Percentiles rank a stretch among this genome's conserved stretches.
Evolutionary conservation across 1,284 basidiomycete genomes (phyloP).

Genomic region (Afroboletus lepidellus): DNA sequence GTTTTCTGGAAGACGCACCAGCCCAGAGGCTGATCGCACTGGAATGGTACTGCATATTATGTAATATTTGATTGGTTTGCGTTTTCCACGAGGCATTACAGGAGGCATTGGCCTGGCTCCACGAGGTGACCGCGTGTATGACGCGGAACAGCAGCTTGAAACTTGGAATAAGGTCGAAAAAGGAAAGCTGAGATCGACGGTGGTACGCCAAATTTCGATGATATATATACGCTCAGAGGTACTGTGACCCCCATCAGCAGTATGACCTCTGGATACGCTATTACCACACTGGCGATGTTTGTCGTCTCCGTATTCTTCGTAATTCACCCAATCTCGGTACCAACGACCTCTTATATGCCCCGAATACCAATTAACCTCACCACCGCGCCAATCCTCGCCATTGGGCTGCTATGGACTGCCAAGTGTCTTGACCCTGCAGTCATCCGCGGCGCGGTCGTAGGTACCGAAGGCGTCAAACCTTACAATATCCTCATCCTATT

Average conservation of each 20-base stretch:
- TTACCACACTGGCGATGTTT: conserved; percentile 72
- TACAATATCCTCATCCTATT: conserved; percentile 72
- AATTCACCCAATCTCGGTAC: conserved; percentile 60
- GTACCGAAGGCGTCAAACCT: conserved; percentile 76
- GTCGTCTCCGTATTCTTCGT: conserved; percentile 72
- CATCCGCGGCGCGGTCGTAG: conserved; percentile 72
- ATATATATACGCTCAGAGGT: neutral
- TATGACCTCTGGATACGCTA: conserved; percentile 47
- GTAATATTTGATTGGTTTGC: too few relatives aligned
- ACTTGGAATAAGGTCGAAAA: too few relatives aligned
- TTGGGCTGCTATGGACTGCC: conserved; percentile 69
- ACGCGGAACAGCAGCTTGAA: too few relatives aligned
- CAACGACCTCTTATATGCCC: conserved; percentile 37
- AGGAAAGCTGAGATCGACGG: too few relatives aligned
- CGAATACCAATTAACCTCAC: neutral
- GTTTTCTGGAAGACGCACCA: too few relatives aligned
- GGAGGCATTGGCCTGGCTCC: too few relatives aligned
- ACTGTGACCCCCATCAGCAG: too few relatives aligned
- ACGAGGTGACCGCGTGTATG: too few relatives aligned
- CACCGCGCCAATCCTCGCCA: neutral
- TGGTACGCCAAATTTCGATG: too few relatives aligned
- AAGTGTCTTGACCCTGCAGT: conserved; percentile 65
- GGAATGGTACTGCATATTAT: too few relatives aligned
- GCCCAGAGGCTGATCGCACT: too few relatives aligned
- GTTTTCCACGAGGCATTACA: too few relatives aligned